Conservation (phyloP, 1,139 yeast species). For the Pichia inconspicua region DNA sequence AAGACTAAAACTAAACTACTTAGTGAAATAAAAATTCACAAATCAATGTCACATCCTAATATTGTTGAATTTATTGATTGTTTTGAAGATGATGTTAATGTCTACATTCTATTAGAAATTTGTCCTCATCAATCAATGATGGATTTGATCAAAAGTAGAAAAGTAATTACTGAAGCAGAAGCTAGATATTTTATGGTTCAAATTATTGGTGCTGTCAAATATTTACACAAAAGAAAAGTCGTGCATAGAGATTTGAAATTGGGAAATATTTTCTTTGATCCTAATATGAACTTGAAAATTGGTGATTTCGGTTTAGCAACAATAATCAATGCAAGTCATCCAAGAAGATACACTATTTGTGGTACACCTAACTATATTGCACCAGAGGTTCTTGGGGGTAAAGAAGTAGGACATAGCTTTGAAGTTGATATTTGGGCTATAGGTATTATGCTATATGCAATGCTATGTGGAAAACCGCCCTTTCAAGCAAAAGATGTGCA, state of each 20-base stretch:
- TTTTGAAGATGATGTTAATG: slow-evolving; percentile 90
- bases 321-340: slow-evolving; percentile 54
- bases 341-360: slow-evolving; percentile 85
- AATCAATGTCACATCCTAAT: slow-evolving; percentile 80
- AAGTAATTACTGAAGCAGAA: slow-evolving; percentile 81
- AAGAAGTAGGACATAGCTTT: slow-evolving; percentile 80
- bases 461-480: slow-evolving; percentile 90
- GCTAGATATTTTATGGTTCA: slow-evolving; percentile 87
- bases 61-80: slow-evolving; percentile 90
- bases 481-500: slow-evolving; percentile 95
- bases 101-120: slow-evolving; percentile 84
- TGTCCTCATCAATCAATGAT: slow-evolving; percentile 90
- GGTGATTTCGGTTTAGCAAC: slow-evolving; percentile 98
- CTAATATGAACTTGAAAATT: slow-evolving; percentile 83
- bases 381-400: slow-evolving; percentile 90
- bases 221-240: slow-evolving; percentile 87
- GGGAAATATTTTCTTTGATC: slow-evolving; percentile 90
- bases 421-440: slow-evolving; percentile 97
- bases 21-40: slow-evolving; percentile 93
- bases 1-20: slow-evolving; percentile 84
- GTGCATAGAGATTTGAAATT: slow-evolving; percentile 92
- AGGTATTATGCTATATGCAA: slow-evolving; percentile 91
- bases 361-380: slow-evolving; percentile 98
- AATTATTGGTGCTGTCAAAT: slow-evolving; percentile 86
- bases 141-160: slow-evolving; percentile 84